phyloP scores from a whole-genome alignment of 768 basidiomycete genomes.

The Lactarius evosmus region DNA sequence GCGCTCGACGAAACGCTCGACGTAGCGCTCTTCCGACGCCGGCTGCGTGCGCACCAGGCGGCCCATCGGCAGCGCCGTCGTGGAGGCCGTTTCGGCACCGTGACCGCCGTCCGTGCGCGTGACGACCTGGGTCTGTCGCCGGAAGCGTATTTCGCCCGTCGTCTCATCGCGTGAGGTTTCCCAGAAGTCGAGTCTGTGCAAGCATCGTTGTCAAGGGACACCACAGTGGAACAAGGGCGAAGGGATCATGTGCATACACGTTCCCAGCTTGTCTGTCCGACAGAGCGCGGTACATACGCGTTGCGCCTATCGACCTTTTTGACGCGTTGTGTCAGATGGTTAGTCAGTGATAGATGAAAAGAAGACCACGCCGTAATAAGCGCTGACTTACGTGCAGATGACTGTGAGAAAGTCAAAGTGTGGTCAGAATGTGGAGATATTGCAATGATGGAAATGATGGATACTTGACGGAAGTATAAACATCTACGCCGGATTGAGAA shows the following conservation, averaged over 20 bases:
- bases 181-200: conserved; percentile 26
- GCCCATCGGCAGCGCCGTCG: conserved; percentile 22
- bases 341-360: neutral
- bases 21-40: conserved; percentile 8
- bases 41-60: conserved; percentile 20
- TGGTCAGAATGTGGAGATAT: conserved; percentile 1
- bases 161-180: conserved; percentile 22
- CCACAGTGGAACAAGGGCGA: too few relatives aligned
- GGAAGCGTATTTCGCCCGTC: conserved; percentile 28
- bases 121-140: conserved; percentile 24
- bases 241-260: conserved; percentile 2
- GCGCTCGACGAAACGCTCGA: conserved; percentile 27
- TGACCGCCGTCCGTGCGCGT: neutral
- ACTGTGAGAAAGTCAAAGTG: conserved; percentile 10
- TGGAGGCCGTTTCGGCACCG: conserved; percentile 1
- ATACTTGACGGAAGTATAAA: conserved; percentile 20
- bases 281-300: conserved; percentile 26
- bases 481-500: conserved; percentile 12
- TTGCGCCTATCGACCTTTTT: conserved; percentile 25
- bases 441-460: neutral
- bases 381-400: conserved; percentile 25
- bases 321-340: neutral
- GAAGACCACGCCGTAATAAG: neutral
- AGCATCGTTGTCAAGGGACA: neutral
- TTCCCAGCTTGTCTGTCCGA: conserved; percentile 23